Percentiles rank a stretch among this genome's conserved stretches.
Evolutionary conservation across 2,329 filamentous ascomycete genomes (phyloP).

Genomic region (Trichoderma lentiforme): DNA sequence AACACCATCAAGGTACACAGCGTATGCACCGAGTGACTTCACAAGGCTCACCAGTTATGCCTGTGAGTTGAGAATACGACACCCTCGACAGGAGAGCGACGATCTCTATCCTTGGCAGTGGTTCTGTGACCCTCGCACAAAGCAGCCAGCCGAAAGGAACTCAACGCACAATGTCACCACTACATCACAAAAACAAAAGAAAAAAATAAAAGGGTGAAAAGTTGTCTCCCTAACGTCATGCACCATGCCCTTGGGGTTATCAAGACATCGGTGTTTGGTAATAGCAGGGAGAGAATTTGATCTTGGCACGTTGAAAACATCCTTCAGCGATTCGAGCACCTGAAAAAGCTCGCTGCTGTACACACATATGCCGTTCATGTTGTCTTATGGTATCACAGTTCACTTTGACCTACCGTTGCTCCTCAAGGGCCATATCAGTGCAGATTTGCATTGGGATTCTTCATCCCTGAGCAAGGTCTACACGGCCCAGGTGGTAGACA

Average conservation of each 20-base stretch:
- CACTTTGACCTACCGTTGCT: neutral
- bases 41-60: neutral
- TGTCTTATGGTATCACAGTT: neutral
- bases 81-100: neutral
- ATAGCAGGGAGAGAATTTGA: slow-evolving; percentile 47
- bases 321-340: slow-evolving; percentile 56
- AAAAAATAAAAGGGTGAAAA: neutral
- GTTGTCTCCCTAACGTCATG: slow-evolving; percentile 55
- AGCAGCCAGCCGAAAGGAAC: neutral
- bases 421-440: neutral
- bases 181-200: neutral
- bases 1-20: neutral
- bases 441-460: neutral
- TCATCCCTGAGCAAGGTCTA: neutral
- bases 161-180: neutral
- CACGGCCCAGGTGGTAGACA: neutral
- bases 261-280: slow-evolving; percentile 55
- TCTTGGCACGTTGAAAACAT: slow-evolving; percentile 55
- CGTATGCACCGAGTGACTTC: neutral
- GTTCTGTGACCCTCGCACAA: neutral
- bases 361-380: slow-evolving; percentile 53
- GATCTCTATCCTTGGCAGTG: slow-evolving; percentile 1
- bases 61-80: neutral
- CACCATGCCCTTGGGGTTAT: slow-evolving; percentile 44
- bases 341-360: slow-evolving; percentile 52